phyloP scores from a whole-genome alignment of 495 filamentous ascomycete genomes.

The Penicillium chermesinum region DNA sequence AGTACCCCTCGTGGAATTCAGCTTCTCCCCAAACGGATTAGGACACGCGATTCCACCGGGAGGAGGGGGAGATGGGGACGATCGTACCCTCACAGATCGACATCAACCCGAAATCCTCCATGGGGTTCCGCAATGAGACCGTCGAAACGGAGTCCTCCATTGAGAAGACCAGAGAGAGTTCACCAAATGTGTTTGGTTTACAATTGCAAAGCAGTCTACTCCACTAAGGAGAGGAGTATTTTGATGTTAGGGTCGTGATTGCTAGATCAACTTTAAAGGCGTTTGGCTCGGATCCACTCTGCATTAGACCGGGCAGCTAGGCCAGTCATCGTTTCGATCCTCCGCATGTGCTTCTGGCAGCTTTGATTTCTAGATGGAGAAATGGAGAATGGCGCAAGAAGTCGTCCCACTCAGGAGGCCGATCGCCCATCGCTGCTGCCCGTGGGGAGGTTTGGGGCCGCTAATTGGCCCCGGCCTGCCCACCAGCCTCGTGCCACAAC shows the following conservation, averaged over 20 bases:
- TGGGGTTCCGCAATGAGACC: background rate
- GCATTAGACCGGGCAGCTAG: conserved; percentile 1
- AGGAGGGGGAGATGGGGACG: background rate
- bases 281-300: conserved; percentile 18
- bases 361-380: background rate
- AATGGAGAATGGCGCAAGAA: background rate
- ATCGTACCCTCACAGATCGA: background rate
- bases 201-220: too few relatives aligned
- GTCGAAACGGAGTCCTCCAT: background rate
- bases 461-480: conserved; percentile 7
- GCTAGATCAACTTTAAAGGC: conserved; percentile 22
- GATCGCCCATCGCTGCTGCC: conserved; percentile 7
- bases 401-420: background rate
- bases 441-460: conserved; percentile 7
- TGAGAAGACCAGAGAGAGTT: background rate
- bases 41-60: background rate
- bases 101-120: conserved; percentile 5
- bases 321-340: conserved; percentile 16
- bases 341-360: conserved; percentile 14
- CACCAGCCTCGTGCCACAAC: background rate
- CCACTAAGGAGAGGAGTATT: background rate
- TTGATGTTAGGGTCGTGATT: background rate
- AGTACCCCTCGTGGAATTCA: background rate
- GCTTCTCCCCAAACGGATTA: background rate
- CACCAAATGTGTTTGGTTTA: too few relatives aligned